Evolutionary conservation across 1,284 basidiomycete species (phyloP), one percentile per base, ranked within the genome.

Genomic region (Puccinia hordei): DNA sequence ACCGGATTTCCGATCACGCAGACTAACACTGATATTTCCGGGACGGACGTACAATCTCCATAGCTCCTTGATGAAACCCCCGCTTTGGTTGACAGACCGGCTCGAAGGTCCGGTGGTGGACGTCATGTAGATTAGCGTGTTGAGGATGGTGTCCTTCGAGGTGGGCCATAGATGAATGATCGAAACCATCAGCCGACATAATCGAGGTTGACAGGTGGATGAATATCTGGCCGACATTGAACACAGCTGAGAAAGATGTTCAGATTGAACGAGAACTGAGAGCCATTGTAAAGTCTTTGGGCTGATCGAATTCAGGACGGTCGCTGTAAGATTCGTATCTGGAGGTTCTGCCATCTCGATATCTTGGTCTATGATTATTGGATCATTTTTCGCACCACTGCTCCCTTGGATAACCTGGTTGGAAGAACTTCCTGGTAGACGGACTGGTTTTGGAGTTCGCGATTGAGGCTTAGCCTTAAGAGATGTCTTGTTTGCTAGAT

Each of bases 1-100:
- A 87, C 87, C 81, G 90, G 90, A 81, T 88, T 86, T 8, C 90
- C 90, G 57, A 90, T 85, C 55, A 88, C 88, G 15, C 88, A 89
- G 38, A 87, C 81, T 78, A n/a, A 81, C 73, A 17, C 82, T 82
- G 17, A 84, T 80, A 19, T 71, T 63, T 15, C 83, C 81, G 0
- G 82, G 85, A 55, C 93, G 87, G 0, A 95, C 90, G 77, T 90
- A 90, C 0, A 88, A 88, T 17, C 92, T 87, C 86, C 91, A 95
- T 38, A 95, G 86, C 83, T 92, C 90, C 53, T 92, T 89, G 2
- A 93, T 87, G 8, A 95, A 85, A 0, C 90, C 82, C 41, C 78
- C 24, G 0, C 76, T 77, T 6, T 81, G 53, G 53, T 57, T 38
- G 22, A 66, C 76, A 83, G 83, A 12, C 41, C 41, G 46, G 27